phyloP scores from a whole-genome alignment of 2,329 filamentous ascomycete species.

The Alternaria panax region DNA sequence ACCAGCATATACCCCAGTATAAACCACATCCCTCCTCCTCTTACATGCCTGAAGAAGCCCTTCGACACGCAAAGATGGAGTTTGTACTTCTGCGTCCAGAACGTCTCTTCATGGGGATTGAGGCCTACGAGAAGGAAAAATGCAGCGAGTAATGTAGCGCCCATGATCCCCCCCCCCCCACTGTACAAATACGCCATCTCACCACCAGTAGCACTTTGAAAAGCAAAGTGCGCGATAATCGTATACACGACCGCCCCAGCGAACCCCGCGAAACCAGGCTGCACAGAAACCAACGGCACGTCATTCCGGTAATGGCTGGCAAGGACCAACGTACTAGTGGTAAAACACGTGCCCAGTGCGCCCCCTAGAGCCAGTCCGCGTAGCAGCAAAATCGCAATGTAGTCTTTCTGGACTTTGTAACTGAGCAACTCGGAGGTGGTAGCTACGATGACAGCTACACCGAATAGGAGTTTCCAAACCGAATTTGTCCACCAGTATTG shows the following conservation, averaged over 20 bases:
- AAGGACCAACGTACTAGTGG: constrained; percentile 20
- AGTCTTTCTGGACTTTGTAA: not conserved
- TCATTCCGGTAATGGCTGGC: constrained; percentile 33
- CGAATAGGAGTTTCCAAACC: constrained; percentile 9
- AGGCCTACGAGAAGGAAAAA: constrained; percentile 9
- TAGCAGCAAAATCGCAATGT: not conserved
- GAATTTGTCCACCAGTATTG: not conserved
- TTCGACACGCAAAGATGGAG: not conserved
- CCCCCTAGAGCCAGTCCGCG: constrained; percentile 26
- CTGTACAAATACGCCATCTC: not conserved
- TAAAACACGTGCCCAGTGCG: constrained; percentile 24
- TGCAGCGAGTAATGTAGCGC: constrained; percentile 13
- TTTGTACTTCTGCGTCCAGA: not conserved
- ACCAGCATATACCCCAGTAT: not conserved
- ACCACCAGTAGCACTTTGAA: not conserved
- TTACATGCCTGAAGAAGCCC: not conserved
- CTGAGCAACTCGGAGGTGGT: not conserved
- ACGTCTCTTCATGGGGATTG: not conserved
- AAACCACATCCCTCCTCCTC: not conserved
- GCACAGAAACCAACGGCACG: constrained; percentile 45
- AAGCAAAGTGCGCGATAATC: not conserved
- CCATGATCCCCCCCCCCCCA: constrained; percentile 4
- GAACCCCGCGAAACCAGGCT: constrained; percentile 31
- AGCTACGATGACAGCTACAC: not conserved
- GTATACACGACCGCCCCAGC: constrained; percentile 27